Percentiles rank a stretch among this genome's conserved stretches.
Evolutionary conservation across 805 yeast genomes (phyloP).

Genomic region (Candida cerambycidarum): DNA sequence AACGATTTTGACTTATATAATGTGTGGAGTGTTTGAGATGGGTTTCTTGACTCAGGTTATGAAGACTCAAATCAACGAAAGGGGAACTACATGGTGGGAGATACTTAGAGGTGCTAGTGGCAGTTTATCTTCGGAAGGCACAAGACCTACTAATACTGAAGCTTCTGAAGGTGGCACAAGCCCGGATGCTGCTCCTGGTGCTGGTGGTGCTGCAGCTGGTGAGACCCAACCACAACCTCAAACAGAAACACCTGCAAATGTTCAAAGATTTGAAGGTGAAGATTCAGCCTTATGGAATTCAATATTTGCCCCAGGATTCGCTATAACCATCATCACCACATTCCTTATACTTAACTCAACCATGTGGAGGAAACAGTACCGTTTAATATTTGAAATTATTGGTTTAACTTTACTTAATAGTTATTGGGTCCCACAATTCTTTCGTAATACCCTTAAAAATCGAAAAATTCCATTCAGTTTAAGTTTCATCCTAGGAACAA

Average conservation of each 20-base stretch:
- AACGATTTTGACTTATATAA: conserved; percentile 65
- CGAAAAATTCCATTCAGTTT: conserved; percentile 63
- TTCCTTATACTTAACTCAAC: conserved; percentile 57
- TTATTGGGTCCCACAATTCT: conserved; percentile 87
- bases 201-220: background rate
- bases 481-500: conserved; percentile 73
- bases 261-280: conserved; percentile 7
- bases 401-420: conserved; percentile 58
- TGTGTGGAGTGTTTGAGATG: conserved; percentile 74
- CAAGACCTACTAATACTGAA: no score
- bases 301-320: conserved; percentile 26
- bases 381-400: conserved; percentile 58
- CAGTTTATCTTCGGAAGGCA: no score
- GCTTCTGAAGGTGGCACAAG: no score
- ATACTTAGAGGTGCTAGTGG: conserved; percentile 58
- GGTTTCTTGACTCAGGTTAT: conserved; percentile 68
- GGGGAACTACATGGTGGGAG: conserved; percentile 63
- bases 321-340: conserved; percentile 34
- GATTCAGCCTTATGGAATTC: conserved; percentile 22
- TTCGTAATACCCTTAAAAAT: conserved; percentile 71
- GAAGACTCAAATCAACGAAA: conserved; percentile 70
- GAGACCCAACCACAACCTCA: no score
- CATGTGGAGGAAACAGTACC: conserved; percentile 59
- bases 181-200: no score
- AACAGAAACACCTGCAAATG: conserved; percentile 12